Evolutionary conservation across 1,139 yeast species (phyloP), one percentile per base, ranked within the genome.

Genomic region (Pneumocystis jirovecii): DNA sequence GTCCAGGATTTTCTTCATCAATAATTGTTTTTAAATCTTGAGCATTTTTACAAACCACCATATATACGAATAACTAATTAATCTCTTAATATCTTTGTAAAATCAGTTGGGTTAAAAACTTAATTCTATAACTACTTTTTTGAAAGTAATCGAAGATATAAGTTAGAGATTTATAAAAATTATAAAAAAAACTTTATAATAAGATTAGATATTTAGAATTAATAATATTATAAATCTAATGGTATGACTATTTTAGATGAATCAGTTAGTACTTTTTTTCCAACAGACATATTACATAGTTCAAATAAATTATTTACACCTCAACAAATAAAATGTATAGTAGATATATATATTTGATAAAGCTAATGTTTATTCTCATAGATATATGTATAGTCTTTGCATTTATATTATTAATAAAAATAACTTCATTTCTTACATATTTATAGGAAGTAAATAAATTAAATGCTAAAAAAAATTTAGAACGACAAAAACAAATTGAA

Each of bases 1-100:
- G 76, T 78, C 78, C 77, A 75, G 65, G 19, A 35, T 63, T 60
- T 19, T 62, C 21, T 29, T 50, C 34, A 44, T 44, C 15, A 50
- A 50, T 50, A 25, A 25, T 25, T 12, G 31, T 21, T 15, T 50
- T n/a, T 10, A 50, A 50, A 50, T 25, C 6, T 17, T 17, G 17
- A 3, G 5, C 34, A 25, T 50, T 50, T 25, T 12, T 6, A 50
- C 7, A 50, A 50, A 10, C 4, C 17, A 50, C 34, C 57, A 50
- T 50, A 25, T 21, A 50, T 25, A 7, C 15, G 7, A 25, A 25
- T 12, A 15, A 25, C 4, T 50, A 50, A 25, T 12, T 40, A 17
- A 2, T 25, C 2, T 44, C 12, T 21, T 17, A 8, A 50, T 21
- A 25, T 50, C 12, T 4, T 21, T 50, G 6, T 50, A 12, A 1